phyloP scores from a whole-genome alignment of 768 basidiomycete genomes.

The Steccherinum ochraceum region DNA sequence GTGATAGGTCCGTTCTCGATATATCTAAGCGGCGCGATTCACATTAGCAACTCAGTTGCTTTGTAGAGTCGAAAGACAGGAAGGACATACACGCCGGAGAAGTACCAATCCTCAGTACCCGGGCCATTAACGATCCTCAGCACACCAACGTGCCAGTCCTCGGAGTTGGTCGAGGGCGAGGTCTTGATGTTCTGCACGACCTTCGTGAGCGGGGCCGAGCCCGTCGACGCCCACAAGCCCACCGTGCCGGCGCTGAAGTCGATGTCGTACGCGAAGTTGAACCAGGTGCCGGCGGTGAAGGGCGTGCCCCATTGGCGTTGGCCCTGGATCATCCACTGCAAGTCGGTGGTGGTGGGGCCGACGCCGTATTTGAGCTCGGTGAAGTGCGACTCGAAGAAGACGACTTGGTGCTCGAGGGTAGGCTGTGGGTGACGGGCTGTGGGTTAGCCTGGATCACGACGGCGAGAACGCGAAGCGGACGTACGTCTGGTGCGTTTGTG shows the following conservation, averaged over 20 bases:
- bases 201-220: conserved; percentile 38
- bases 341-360: conserved; percentile 38
- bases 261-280: conserved; percentile 64
- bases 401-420: conserved; percentile 51
- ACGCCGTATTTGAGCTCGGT: conserved; percentile 61
- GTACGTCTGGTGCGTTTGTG: conserved; percentile 48
- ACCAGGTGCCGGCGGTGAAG: conserved; percentile 49
- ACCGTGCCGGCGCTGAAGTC: conserved; percentile 48
- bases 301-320: conserved; percentile 43
- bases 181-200: conserved; percentile 43
- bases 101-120: conserved; percentile 49
- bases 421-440: too few species aligned
- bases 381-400: conserved; percentile 61
- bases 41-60: too few species aligned
- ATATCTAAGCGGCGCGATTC: background rate
- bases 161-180: conserved; percentile 51
- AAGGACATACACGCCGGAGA: conserved; percentile 49
- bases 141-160: conserved; percentile 57
- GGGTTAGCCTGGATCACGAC: too few species aligned
- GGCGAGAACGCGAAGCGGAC: too few species aligned
- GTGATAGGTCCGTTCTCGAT: conserved; percentile 53
- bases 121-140: conserved; percentile 45
- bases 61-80: too few species aligned
- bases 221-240: conserved; percentile 53
- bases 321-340: conserved; percentile 47